Evolutionary conservation across 257 asterid genomes (phyloP).

Genomic region (Marsdenia floribunda): DNA sequence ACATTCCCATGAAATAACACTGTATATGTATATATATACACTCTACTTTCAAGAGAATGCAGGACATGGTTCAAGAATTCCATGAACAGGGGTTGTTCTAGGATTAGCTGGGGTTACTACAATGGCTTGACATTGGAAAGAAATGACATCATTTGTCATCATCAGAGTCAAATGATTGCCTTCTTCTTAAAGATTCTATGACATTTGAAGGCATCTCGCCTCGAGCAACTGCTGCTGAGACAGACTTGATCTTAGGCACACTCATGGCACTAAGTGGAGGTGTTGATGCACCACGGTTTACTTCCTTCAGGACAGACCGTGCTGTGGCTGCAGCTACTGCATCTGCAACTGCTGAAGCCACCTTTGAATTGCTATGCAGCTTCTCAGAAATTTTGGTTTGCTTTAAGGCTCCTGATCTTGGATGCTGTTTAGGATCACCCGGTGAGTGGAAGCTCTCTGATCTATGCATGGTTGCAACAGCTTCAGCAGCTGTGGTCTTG

Average conservation of each 20-base stretch:
- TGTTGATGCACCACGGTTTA: conserved; percentile 44
- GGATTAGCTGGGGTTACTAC: not conserved
- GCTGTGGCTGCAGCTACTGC: conserved; percentile 63
- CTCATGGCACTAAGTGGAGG: conserved; percentile 71
- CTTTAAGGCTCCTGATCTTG: conserved; percentile 18
- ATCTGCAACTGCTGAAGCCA: conserved; percentile 77
- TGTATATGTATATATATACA: no score
- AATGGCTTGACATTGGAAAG: not conserved
- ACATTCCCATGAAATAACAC: not conserved
- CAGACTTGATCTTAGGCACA: conserved; percentile 69
- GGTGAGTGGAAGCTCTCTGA: conserved; percentile 40
- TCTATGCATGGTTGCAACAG: conserved; percentile 49
- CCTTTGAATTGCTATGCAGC: conserved; percentile 29
- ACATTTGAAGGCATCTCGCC: conserved; percentile 50
- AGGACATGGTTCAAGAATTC: not conserved
- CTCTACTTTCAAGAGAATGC: no score
- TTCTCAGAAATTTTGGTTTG: conserved; percentile 22
- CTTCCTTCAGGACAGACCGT: conserved; percentile 70
- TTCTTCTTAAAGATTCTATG: conserved; percentile 66
- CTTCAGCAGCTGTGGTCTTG: conserved; percentile 56
- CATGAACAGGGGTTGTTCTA: not conserved
- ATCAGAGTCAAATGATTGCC: conserved; percentile 67
- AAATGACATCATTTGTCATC: conserved; percentile 44
- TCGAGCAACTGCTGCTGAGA: conserved; percentile 11
- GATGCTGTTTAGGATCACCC: conserved; percentile 20